Base-by-base conservation (phyloP, 768 basidiomycete genomes). In the Lentinus tigrinus region DNA sequence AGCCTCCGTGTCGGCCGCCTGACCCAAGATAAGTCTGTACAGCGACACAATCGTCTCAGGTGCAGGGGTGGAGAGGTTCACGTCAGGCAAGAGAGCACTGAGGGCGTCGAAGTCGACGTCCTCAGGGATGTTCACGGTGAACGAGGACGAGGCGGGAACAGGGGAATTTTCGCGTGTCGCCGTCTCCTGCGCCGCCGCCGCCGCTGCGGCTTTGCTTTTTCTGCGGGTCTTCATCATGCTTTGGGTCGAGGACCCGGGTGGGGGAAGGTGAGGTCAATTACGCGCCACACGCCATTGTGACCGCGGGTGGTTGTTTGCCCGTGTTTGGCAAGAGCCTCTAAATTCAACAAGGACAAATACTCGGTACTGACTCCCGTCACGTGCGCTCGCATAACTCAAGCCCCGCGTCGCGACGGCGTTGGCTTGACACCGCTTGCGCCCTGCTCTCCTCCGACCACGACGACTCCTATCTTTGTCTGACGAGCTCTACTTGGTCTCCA, bases 41-140 rank as follows among this genome's bases (percentile, higher is more conserved):
- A 93, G 67, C 3, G 80, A 69, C 8, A 88, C 65, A 52, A 93
- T 77, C 10, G 78, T 77, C 3, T 91, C 87, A 7, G 83, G 72
- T 2, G 83, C 78, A 0, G 86, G 83, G 4, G 79, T 72, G 16
- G 81, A 72, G 47, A 91, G 72, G 40, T 82, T 77, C 17, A 76
- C 74, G 47, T 84, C 86, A 0, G 89, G 90, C 3, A 92, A 74
- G 40, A 90, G 72, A 62, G 73, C 74, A 8, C 82, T 74, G 42
- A 93, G 77, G 4, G 76, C 71, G 46, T 85, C 85, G 38, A 82
- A 62, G 73, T 90, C 86, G 61, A 93, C 69, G 72, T 91, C 90
- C 39, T 80, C 76, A 6, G 89, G 90, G 48, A 91, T 73, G 50
- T 75, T 67, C 37, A 89, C 68, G 17, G 63, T 57, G 36, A 75